Conservation (phyloP, 331 rosid genomes). For the Quercus phellos region DNA sequence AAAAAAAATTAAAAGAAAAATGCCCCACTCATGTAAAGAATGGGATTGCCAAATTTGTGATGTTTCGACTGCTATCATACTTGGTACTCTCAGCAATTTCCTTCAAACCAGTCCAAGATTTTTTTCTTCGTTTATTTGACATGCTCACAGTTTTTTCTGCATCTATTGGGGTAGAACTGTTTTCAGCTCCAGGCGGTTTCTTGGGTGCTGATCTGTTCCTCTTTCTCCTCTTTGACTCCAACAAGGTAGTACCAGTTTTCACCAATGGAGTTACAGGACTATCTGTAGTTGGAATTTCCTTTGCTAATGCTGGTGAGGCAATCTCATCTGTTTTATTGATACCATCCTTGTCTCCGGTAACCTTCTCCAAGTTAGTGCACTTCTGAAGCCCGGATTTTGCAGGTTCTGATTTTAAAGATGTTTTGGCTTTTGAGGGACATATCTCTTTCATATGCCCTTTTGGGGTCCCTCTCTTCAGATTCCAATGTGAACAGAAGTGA, state of each 20-base stretch:
- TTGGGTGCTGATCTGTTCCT: conserved; percentile 33
- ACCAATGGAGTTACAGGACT: conserved; percentile 27
- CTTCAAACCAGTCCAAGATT: conserved; percentile 71
- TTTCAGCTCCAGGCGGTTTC: conserved; percentile 27
- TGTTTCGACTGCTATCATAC: conserved; percentile 3
- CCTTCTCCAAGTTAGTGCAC: conserved; percentile 19
- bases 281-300: conserved; percentile 5
- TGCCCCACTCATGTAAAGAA: conserved; percentile 10
- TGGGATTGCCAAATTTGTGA: conserved; percentile 34
- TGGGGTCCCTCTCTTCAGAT: conserved; percentile 58
- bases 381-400: background rate
- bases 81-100: conserved; percentile 42
- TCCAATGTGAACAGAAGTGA: conserved; percentile 53
- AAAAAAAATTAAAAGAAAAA: no score
- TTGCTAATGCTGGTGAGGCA: conserved; percentile 3
- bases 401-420: conserved; percentile 17
- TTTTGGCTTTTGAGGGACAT: conserved; percentile 33
- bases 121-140: conserved; percentile 48
- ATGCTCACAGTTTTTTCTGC: conserved; percentile 27
- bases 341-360: conserved; percentile 6
- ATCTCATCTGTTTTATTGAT: conserved; percentile 14
- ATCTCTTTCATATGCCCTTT: conserved; percentile 48
- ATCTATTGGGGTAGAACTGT: conserved; percentile 12
- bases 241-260: conserved; percentile 8
- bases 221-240: conserved; percentile 42